phyloP scores from a whole-genome alignment of 2,329 filamentous ascomycete species.

The Myriosclerotinia scirpicola region DNA sequence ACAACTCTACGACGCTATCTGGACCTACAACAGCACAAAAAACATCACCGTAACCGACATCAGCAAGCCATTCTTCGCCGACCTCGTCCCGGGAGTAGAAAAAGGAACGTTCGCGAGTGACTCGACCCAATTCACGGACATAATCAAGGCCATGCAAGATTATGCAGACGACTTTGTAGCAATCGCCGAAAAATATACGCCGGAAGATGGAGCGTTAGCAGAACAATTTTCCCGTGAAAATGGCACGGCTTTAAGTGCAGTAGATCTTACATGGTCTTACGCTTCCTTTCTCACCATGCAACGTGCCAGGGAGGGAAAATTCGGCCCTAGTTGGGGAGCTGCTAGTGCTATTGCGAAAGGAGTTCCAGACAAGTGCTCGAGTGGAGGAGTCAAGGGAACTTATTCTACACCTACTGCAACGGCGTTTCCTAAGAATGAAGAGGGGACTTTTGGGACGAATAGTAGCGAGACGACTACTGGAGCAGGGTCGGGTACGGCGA shows the following conservation, averaged over 20 bases:
- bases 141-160: constrained; percentile 56
- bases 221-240: constrained; percentile 63
- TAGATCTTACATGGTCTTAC: constrained; percentile 71
- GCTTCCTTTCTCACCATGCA: constrained; percentile 64
- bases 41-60: constrained; percentile 61
- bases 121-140: constrained; percentile 52
- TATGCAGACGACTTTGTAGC: constrained; percentile 61
- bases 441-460: constrained; percentile 13
- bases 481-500: background rate
- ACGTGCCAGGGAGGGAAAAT: constrained; percentile 53
- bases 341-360: constrained; percentile 42
- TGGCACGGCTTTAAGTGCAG: constrained; percentile 58
- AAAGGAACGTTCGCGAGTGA: constrained; percentile 63
- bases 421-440: constrained; percentile 10
- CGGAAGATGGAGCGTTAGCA: constrained; percentile 58
- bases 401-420: background rate
- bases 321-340: constrained; percentile 57
- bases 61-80: constrained; percentile 70
- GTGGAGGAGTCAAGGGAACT: background rate
- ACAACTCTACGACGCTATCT: constrained; percentile 59
- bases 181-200: constrained; percentile 51
- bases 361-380: constrained; percentile 9
- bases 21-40: constrained; percentile 65
- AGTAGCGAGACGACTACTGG: background rate
- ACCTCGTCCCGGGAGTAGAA: constrained; percentile 57